phyloP scores from a whole-genome alignment of 2,329 filamentous ascomycete species.

The Aspergillus novoparasiticus region DNA sequence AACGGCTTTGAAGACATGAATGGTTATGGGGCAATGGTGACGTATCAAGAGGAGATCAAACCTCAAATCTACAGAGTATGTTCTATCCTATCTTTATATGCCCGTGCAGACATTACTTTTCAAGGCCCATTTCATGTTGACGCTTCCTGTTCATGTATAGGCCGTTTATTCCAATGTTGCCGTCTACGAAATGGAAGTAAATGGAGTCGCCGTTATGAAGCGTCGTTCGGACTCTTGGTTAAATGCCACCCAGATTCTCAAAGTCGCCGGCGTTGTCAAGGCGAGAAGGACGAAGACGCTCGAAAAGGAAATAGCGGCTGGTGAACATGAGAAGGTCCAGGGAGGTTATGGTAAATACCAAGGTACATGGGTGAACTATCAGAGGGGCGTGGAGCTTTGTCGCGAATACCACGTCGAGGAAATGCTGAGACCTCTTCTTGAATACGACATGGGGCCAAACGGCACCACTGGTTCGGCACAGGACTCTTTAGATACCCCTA shows the following conservation, averaged over 20 bases:
- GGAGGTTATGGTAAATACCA: constrained; percentile 99
- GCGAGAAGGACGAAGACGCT: constrained; percentile 96
- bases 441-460: constrained; percentile 52
- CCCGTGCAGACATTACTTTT: constrained; percentile 8
- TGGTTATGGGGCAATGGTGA: constrained; percentile 40
- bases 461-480: constrained; percentile 68
- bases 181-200: constrained; percentile 98
- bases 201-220: constrained; percentile 91
- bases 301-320: constrained; percentile 95
- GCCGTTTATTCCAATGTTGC: constrained; percentile 94
- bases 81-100: constrained; percentile 10
- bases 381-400: constrained; percentile 89
- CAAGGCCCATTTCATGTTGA: neutral
- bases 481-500: constrained; percentile 86
- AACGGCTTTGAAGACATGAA: constrained; percentile 45
- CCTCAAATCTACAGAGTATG: constrained; percentile 53
- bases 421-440: constrained; percentile 49
- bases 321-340: constrained; percentile 97
- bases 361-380: constrained; percentile 96
- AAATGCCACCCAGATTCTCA: constrained; percentile 97
- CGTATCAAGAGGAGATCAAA: constrained; percentile 42
- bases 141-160: constrained; percentile 39
- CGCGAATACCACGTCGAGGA: constrained; percentile 65
- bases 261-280: constrained; percentile 96
- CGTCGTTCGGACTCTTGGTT: constrained; percentile 93